phyloP scores from a whole-genome alignment of 2,329 filamentous ascomycete species.

The Sporothrix globosa region DNA sequence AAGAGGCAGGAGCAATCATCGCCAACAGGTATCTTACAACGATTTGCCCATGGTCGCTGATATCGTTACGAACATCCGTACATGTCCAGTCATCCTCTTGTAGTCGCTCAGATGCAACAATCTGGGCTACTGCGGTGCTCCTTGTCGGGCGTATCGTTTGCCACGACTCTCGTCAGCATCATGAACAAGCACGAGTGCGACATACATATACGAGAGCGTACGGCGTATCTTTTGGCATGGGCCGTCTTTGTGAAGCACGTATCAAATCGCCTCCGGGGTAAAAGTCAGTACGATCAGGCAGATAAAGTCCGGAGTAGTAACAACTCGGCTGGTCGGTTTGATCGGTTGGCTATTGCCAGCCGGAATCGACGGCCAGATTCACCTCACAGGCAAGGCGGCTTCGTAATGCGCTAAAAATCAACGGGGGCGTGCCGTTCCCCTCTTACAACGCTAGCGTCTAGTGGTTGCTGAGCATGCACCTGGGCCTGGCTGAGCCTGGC shows the following conservation, averaged over 20 bases:
- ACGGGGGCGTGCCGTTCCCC: constrained; percentile 1
- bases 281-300: constrained; percentile 8
- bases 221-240: constrained; percentile 1
- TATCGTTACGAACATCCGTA: background rate
- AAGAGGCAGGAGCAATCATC: constrained; percentile 1
- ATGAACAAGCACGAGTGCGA: background rate
- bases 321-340: background rate
- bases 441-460: constrained; percentile 9
- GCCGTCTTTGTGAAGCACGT: constrained; percentile 5
- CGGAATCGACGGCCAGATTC: constrained; percentile 10
- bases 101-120: background rate
- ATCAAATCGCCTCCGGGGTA: background rate
- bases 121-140: background rate
- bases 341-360: constrained; percentile 5
- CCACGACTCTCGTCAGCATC: background rate
- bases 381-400: too few species aligned
- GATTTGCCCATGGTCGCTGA: background rate
- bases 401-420: too few species aligned
- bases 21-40: background rate
- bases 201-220: background rate
- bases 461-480: constrained; percentile 8
- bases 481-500: background rate
- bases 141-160: background rate
- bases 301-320: background rate
- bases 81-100: background rate